Evolutionary conservation across 108 stramenopile species (phyloP), one percentile per base, ranked within the genome.

Genomic region (Cafeteria roenbergensis): DNA sequence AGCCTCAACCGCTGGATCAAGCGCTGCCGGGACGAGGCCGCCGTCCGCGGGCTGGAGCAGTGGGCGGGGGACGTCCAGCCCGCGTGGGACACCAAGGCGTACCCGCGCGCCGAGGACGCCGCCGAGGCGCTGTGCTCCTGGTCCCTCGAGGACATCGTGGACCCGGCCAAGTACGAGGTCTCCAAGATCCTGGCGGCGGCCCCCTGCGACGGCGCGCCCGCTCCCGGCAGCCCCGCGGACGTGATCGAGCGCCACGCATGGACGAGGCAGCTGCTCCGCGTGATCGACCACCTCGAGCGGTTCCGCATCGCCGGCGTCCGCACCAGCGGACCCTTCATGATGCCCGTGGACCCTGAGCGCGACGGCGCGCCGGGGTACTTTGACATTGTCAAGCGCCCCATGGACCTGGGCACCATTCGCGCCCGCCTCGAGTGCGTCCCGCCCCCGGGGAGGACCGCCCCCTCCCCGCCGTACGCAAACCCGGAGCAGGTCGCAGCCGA

Each of bases 361-460:
- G 64, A 65, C 34, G 64, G 64, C 17, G 64, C 51, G 12, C 64
- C 64, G 25, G 51, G 51, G 32, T 65, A 65, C 53, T 24, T 52
- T 31, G 28, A 65, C 2, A 51, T 65, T 20, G 52, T 65, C 25
- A 17, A 37, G 32, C 30, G 26, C 30, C 64, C 50, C 52, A 51
- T 65, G 64, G 53, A 54, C 53, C 42, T 65, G 26, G 53, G 53
- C 32, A 52, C 53, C 30, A 54, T 65, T 14, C 64, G 53, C 30
- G 26, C 42, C 29, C 29, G 64, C 14, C 64, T 65, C 12, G 31
- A 60, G 58, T n/a, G n/a, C n/a, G n/a, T n/a, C n/a, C n/a, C n/a
- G n/a, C n/a, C n/a, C n/a, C n/a, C n/a, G n/a, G 21, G 55, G n/a
- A 8, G 27, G 4, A 22, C 42, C 42, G 14, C 6, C 12, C 6